Base-by-base conservation (phyloP, 768 basidiomycete genomes). In the Wakefieldia striispora region DNA sequence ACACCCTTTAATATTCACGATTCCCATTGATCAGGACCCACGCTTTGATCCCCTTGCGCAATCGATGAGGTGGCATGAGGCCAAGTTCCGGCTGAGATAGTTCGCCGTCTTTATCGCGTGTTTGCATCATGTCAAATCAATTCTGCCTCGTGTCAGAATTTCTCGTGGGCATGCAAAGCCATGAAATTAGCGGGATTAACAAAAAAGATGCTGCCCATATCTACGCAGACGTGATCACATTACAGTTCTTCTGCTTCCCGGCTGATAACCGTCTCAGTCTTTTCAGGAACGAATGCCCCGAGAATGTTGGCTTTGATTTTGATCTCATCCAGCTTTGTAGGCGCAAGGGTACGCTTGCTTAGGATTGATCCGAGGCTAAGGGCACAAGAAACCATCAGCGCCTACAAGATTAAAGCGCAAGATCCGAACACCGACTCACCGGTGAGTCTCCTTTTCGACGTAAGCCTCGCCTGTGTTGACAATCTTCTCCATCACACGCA, bases 251-350 rank as follows among this genome's bases (percentile, higher is more conserved):
- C 71, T 27, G 61, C 51, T 13, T 62, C 67, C 23, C 64, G 62
- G 14, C 62, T 60, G 40, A 67, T 10, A 23, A 59, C 44, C 26
- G 70, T 71, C 55, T 69, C 69, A 8, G 63, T 65, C 54, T 77
- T 71, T 40, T 67, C 62, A 9, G 47, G 63, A 24, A 64, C 63
- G 50, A 92, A 91, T 0, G 87, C 80, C 14, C 70, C 66, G 41
- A 93, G 78, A 59, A 98, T 81, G 73, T 98, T 98, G 46, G 82
- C 78, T 74, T 95, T 97, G 66, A 89, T 79, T 70, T 91, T 88
- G 63, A 97, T 84, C 72, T 97, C 93, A 64, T 99, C 97, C 37
- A 94, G 71, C 72, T 98, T 97, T 36, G 76, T 70, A 0, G 80
- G 76, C 8, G 87, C 76, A 37, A 97, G 73, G n/a, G 75, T 83